Evolutionary conservation across 2,329 filamentous ascomycete genomes (phyloP).

Genomic region (Magnaporthiopsis rhizophila): DNA sequence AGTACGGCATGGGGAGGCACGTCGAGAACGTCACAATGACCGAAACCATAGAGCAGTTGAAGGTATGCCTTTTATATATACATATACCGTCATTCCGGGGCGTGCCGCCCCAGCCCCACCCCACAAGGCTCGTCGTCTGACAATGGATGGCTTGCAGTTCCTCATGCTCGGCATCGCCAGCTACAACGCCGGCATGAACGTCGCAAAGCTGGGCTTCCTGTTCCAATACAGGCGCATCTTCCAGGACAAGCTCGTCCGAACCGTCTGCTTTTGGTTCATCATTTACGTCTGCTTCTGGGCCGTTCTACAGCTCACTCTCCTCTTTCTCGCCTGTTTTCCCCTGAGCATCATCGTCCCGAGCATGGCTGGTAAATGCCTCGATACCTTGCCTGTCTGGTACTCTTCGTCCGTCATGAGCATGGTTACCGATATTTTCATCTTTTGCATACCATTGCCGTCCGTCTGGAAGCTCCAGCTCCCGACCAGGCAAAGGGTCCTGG

Average conservation of each 20-base stretch:
- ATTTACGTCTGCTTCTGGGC: constrained; percentile 19
- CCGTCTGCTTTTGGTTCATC: constrained; percentile 20
- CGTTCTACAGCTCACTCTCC: constrained; percentile 17
- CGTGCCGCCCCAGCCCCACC: too few relatives aligned
- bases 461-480: constrained; percentile 18
- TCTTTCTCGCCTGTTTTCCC: constrained; percentile 4
- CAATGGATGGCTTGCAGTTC: constrained; percentile 14
- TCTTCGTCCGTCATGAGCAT: constrained; percentile 21
- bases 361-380: constrained; percentile 20
- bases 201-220: constrained; percentile 23
- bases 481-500: too few relatives aligned
- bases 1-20: too few relatives aligned
- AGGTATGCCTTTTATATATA: too few relatives aligned
- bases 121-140: too few relatives aligned
- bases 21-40: too few relatives aligned
- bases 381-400: constrained; percentile 23
- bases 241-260: constrained; percentile 13
- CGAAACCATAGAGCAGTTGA: too few relatives aligned
- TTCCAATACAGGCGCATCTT: constrained; percentile 26
- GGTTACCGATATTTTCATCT: constrained; percentile 20
- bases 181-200: constrained; percentile 24
- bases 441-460: constrained; percentile 19
- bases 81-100: too few relatives aligned
- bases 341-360: constrained; percentile 6
- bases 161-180: constrained; percentile 19